A percentile compares a stretch with the other conserved stretches of the same genome.
Conservation (phyloP, 2,329 filamentous ascomycete species). For the Apiospora kogelbergensis region DNA sequence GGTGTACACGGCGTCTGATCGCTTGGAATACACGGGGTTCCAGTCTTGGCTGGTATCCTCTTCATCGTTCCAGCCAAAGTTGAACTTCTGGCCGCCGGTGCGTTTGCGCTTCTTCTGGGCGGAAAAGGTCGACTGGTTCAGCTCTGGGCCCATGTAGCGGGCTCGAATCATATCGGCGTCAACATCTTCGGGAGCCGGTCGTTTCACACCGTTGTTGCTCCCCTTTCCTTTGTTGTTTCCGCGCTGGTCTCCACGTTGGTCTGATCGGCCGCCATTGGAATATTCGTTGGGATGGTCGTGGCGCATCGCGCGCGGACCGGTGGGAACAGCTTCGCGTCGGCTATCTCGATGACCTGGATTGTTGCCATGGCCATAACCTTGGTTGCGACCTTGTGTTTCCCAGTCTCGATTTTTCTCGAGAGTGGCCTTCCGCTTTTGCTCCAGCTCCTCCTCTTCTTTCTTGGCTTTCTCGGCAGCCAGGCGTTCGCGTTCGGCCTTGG, state of each 20-base stretch:
- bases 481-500: slow-evolving; percentile 71
- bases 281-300: slow-evolving; percentile 25
- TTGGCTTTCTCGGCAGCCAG: slow-evolving; percentile 69
- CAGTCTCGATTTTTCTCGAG: slow-evolving; percentile 34
- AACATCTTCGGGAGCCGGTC: slow-evolving; percentile 51
- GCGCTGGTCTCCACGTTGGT: slow-evolving; percentile 38
- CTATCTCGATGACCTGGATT: slow-evolving; percentile 19
- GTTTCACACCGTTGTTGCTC: slow-evolving; percentile 35
- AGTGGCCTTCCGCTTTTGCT: slow-evolving; percentile 19
- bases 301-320: slow-evolving; percentile 71
- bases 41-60: slow-evolving; percentile 87
- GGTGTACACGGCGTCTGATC: slow-evolving; percentile 64
- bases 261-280: slow-evolving; percentile 18
- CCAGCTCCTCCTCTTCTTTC: slow-evolving; percentile 58
- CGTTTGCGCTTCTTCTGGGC: slow-evolving; percentile 94
- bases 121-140: slow-evolving; percentile 81
- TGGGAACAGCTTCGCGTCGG: slow-evolving; percentile 51
- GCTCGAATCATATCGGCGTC: slow-evolving; percentile 75
- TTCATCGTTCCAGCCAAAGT: slow-evolving; percentile 95
- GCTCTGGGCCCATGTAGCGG: slow-evolving; percentile 88
- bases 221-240: too few relatives aligned
- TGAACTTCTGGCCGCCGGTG: slow-evolving; percentile 96
- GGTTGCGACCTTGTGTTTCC: slow-evolving; percentile 29
- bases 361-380: slow-evolving; percentile 16
- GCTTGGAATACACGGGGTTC: slow-evolving; percentile 74